These are phyloP conservation scores for Oidium heveae DNA, from an alignment of 2,329 filamentous ascomycete genomes.

Conservation along the genomic window DNA sequence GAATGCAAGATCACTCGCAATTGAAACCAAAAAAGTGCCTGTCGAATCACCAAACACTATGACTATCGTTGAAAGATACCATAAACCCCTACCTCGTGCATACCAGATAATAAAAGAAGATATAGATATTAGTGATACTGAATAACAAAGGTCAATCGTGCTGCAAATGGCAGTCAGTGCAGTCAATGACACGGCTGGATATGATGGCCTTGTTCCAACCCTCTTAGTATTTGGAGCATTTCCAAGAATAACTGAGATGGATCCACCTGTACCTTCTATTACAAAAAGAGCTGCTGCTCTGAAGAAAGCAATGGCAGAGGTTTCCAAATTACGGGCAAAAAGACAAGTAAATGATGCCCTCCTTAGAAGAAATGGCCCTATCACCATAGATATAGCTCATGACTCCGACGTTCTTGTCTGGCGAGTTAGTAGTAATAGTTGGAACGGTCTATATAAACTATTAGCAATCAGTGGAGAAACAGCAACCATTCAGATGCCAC, in stretches of 20 bases:
- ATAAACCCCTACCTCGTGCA: background rate
- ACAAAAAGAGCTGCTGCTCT: background rate
- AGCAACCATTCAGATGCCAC: background rate
- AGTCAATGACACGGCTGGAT: no score
- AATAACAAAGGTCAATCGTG: background rate
- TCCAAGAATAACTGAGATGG: background rate
- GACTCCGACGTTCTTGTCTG: conserved; percentile 1
- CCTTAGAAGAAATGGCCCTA: background rate
- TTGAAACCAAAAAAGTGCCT: background rate
- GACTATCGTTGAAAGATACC: background rate
- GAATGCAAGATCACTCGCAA: background rate
- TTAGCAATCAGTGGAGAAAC: background rate
- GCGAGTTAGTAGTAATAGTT: conserved; percentile 1
- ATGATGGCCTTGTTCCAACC: background rate
- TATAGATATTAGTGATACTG: background rate
- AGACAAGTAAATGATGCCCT: no score
- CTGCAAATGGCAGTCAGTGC: background rate
- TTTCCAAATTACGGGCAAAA: background rate
- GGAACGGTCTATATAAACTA: background rate
- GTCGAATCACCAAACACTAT: background rate
- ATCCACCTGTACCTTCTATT: background rate
- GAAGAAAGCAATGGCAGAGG: background rate
- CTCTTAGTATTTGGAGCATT: background rate
- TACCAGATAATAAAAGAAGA: background rate
- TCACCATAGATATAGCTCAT: background rate